Percentiles rank a stretch among this genome's conserved stretches.
Evolutionary conservation across 2,329 filamentous ascomycete species (phyloP).

Genomic region (Fusarium camptoceras): DNA sequence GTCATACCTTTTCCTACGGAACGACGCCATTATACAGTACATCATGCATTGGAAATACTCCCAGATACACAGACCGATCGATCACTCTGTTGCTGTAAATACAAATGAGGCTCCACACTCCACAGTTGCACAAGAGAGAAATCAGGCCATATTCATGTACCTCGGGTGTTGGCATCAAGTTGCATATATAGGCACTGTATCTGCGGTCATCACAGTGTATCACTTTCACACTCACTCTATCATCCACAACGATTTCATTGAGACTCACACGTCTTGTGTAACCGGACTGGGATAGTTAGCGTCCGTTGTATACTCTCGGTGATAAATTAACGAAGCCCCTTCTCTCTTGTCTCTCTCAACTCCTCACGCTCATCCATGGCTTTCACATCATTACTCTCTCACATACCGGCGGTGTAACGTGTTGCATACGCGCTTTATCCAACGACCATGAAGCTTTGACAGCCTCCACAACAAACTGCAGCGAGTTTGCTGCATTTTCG

Average conservation of each 20-base stretch:
- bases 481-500: not conserved
- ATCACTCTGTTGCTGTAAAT: not conserved
- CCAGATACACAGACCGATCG: not conserved
- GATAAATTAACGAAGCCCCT: not conserved
- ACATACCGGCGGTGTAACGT: conserved; percentile 12
- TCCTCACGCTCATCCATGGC: not conserved
- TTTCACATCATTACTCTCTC: not conserved
- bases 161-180: not conserved
- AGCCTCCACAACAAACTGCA: not conserved
- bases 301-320: not conserved
- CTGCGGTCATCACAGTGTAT: not conserved
- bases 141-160: not conserved
- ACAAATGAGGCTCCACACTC: not conserved
- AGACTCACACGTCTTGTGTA: not conserved
- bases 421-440: not conserved
- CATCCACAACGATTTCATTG: not conserved
- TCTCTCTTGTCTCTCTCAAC: not conserved
- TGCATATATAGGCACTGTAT: not conserved
- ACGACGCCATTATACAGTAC: not conserved
- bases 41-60: not conserved
- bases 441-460: not conserved
- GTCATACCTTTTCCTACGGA: not conserved
- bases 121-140: not conserved
- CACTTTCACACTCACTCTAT: not conserved
- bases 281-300: not conserved